Evolutionary conservation across 2,329 filamentous ascomycete species (phyloP), one percentile per base, ranked within the genome.

Genomic region (Sporothrix brunneoviolacea): DNA sequence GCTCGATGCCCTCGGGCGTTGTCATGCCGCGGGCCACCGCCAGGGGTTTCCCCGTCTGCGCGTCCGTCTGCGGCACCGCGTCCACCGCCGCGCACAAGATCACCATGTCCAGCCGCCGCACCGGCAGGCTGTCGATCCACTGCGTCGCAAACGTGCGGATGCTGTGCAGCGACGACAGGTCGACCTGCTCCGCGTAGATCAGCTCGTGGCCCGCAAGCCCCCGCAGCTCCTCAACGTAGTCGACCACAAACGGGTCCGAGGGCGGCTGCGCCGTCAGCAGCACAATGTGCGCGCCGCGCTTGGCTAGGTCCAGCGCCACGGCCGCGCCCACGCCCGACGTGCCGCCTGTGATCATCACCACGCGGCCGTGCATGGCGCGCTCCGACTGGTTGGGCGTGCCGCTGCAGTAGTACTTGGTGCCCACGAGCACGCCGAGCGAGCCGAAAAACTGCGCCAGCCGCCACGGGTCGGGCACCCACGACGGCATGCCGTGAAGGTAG

Each of bases 41-140:
- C 41, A 47, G 18, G 13, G 42, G n/a, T 33, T 43, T 41, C 24
- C 36, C 45, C 15, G 30, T 38, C 15, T 21, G 33, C 10, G 19
- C 27, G 58, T 90, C 72, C 0, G 84, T 85, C 39, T 35, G 39
- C 18, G 39, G 30, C 33, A 40, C 37, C 16, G 46, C 50, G 7
- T 32, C 48, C 8, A 44, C 45, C 15, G 86, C 86, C 9, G 85
- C 93, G 65, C 90, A 95, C 16, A 98, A 76, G 18, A 98, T 79
- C 41, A 98, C 73, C 82, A 91, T 91, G 66, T 98, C 93, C 7
- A 98, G 72, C 42, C 94, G 77, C 51, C 94, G 78, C 8, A 91
- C 88, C 3, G 93, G 91, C 19, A 87, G 80, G 66, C 96, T 97
- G 67, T 98, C 91, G 58, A 98, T 89, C 91, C 94, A 98, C 71